A percentile compares a stretch with the other conserved stretches of the same genome.
Evolutionary conservation across 1,284 basidiomycete species (phyloP).

Genomic region (Grifola frondosa): DNA sequence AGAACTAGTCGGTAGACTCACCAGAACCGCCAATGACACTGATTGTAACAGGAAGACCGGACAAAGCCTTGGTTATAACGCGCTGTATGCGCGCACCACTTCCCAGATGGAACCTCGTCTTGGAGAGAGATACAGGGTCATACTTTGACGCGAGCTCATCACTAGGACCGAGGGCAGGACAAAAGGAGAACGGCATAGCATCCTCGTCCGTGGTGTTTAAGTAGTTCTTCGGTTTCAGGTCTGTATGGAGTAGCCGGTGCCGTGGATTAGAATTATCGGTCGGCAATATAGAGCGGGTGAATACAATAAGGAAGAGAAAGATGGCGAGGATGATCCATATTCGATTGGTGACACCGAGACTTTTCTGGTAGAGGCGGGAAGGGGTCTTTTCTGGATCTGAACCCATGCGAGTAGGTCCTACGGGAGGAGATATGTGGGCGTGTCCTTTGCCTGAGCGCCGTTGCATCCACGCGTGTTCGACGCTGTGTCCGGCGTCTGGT

Average conservation of each 20-base stretch:
- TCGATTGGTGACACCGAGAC: constrained; percentile 62
- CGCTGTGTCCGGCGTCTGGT: constrained; percentile 9
- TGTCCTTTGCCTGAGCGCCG: constrained; percentile 51
- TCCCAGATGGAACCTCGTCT: constrained; percentile 78
- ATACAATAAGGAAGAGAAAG: constrained; percentile 57
- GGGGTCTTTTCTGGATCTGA: constrained; percentile 46
- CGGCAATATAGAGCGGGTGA: constrained; percentile 61
- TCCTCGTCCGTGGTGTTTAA: constrained; percentile 57
- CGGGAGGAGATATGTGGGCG: constrained; percentile 54
- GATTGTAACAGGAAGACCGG: constrained; percentile 86
- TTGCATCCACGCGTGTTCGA: constrained; percentile 45
- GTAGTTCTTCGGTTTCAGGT: constrained; percentile 68
- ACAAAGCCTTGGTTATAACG: constrained; percentile 81
- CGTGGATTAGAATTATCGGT: constrained; percentile 30
- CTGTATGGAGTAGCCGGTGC: constrained; percentile 44
- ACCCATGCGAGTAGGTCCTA: constrained; percentile 42
- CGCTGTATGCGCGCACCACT: constrained; percentile 83
- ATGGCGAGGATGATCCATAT: constrained; percentile 69
- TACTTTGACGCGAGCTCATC: constrained; percentile 80
- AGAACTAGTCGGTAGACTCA: constrained; percentile 39
- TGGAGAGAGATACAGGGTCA: constrained; percentile 72
- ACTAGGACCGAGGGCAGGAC: constrained; percentile 81
- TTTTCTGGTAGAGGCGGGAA: constrained; percentile 54
- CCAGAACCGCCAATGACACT: constrained; percentile 88
- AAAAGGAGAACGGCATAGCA: constrained; percentile 78